phyloP scores from a whole-genome alignment of 768 basidiomycete species.

The Peribolospora kevripleyi region DNA sequence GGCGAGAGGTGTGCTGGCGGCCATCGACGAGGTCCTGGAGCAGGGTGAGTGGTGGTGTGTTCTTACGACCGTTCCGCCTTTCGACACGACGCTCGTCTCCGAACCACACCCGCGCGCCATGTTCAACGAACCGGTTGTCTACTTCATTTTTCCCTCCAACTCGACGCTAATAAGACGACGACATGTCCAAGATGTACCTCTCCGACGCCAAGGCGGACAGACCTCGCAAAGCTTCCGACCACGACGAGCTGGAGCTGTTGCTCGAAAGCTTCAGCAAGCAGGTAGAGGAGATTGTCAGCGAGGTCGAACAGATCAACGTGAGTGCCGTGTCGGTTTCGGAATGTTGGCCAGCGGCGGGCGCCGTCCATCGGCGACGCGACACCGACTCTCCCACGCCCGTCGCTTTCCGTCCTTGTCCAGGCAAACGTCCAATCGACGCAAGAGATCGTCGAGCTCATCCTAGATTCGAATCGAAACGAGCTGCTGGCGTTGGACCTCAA shows the following conservation, averaged over 20 bases:
- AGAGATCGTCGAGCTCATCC: constrained; percentile 87
- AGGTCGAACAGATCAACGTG: constrained; percentile 10
- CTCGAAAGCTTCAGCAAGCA: constrained; percentile 84
- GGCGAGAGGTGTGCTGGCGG: constrained; percentile 64
- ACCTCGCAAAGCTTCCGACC: constrained; percentile 44
- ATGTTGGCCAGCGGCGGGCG: not conserved
- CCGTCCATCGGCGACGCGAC: too few relatives aligned
- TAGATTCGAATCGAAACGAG: constrained; percentile 85
- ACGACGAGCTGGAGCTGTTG: constrained; percentile 76
- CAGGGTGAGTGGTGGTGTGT: constrained; percentile 3
- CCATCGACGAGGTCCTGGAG: constrained; percentile 68
- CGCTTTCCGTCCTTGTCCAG: constrained; percentile 21
- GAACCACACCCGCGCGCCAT: not conserved
- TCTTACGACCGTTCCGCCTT: not conserved
- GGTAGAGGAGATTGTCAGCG: constrained; percentile 12
- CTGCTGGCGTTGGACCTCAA: constrained; percentile 75
- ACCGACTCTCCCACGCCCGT: not conserved
- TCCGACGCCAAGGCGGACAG: constrained; percentile 49
- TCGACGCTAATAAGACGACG: constrained; percentile 51
- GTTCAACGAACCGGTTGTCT: too few relatives aligned
- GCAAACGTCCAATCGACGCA: constrained; percentile 88
- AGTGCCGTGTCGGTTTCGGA: not conserved
- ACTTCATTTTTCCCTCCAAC: not conserved
- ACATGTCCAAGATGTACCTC: constrained; percentile 83
- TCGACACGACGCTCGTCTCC: not conserved